Base-by-base conservation (phyloP, 1,284 basidiomycete species). In the Sporisorium exsertum region DNA sequence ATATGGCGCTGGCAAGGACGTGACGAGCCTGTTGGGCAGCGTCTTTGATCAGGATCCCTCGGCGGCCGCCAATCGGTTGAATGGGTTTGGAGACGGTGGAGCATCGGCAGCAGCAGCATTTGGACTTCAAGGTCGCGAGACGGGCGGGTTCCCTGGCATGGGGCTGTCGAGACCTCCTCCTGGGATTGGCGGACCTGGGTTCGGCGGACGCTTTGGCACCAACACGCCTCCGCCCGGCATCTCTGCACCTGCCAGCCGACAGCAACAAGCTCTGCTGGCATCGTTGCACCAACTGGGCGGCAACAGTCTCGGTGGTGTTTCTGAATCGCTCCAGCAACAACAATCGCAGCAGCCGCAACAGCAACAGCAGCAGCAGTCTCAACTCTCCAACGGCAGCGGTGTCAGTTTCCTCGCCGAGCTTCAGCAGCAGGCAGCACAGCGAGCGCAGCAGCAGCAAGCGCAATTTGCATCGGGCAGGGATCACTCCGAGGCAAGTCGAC, bases 241-340 rank as follows among this genome's bases (percentile, higher is more conserved):
- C 52, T 59, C 71, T 29, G 68, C 67, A 5, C 72, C 71, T 26
- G 64, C 63, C 22, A 72, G 70, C 37, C 62, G 70, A 40, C 73
- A 76, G 71, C 77, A 79, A 67, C 77, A 77, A 56, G 72, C 71
- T 55, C 32, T 77, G 53, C 59, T 78, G 9, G 73, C 69, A 5
- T 76, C 77, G 37, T 37, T 76, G 43, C 73, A 78, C 46, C 73
- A 78, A 65, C 24, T 69, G 15, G 66, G 67, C 12, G 60, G 65
- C 42, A 60, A 26, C 59, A 57, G 40, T 13, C 51, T 65, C 16
- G 43, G 57, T 37, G 56, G 26, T 12, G 46, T 43, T 5, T 58
- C 57, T 10, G 66, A 68, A 7, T 58, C 58, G 62, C 54, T 62
- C 13, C 73, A 68, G 47, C 76, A 67, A 43, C 70, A 73, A 53